Evolutionary conservation across 495 filamentous ascomycete species (phyloP).

Genomic region (Neurospora pannonica): DNA sequence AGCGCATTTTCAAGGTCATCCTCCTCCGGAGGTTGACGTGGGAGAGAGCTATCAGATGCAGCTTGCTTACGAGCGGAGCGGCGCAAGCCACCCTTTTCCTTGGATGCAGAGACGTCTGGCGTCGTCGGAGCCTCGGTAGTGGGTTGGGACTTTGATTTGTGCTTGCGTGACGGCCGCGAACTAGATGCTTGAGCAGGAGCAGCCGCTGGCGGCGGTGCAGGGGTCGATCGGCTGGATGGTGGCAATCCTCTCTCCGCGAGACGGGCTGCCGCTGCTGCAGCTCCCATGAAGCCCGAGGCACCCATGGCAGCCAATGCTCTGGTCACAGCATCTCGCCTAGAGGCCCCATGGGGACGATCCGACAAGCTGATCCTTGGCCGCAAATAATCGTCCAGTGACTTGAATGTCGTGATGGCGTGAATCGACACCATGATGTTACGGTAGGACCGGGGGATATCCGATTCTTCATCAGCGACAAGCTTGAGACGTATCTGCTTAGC

Average conservation of each 20-base stretch:
- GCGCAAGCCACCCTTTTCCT: slow-evolving; percentile 43
- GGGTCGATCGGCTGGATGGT: slow-evolving; percentile 15
- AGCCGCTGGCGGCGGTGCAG: slow-evolving; percentile 22
- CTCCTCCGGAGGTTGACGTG: slow-evolving; percentile 43
- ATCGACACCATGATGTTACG: slow-evolving; percentile 96
- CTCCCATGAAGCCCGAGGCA: slow-evolving; percentile 50
- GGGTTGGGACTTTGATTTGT: slow-evolving; percentile 37
- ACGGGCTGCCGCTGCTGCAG: slow-evolving; percentile 33
- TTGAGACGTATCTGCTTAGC: slow-evolving; percentile 90
- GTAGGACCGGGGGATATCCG: slow-evolving; percentile 75
- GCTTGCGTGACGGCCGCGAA: slow-evolving; percentile 33
- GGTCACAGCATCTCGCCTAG: slow-evolving; percentile 57
- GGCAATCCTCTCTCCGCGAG: slow-evolving; percentile 32
- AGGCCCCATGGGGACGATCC: slow-evolving; percentile 62
- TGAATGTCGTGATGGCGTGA: slow-evolving; percentile 97
- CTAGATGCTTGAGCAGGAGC: slow-evolving; percentile 27
- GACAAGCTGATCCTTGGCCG: slow-evolving; percentile 78
- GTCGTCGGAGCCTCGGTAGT: slow-evolving; percentile 26
- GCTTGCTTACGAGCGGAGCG: slow-evolving; percentile 48
- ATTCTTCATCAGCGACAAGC: slow-evolving; percentile 81
- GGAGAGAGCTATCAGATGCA: slow-evolving; percentile 32
- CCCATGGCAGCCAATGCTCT: slow-evolving; percentile 69
- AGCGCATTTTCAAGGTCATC: slow-evolving; percentile 55
- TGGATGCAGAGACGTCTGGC: slow-evolving; percentile 25
- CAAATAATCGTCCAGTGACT: slow-evolving; percentile 92